Conservation (phyloP, 192 early-diverging fungal species). For the Coemansia sp. region DNA sequence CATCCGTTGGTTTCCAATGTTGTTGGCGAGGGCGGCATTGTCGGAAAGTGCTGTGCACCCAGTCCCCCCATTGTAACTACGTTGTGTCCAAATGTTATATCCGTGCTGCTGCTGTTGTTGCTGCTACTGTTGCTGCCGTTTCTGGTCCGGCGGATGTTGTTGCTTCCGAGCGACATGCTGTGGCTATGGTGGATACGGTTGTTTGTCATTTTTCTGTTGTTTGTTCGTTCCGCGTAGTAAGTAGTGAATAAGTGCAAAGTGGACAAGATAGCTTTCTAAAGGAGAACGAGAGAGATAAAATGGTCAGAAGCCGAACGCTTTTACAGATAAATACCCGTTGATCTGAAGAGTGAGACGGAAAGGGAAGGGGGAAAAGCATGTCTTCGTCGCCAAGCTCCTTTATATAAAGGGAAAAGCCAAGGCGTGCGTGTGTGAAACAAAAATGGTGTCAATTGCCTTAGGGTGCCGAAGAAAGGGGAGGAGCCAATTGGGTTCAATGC, state of each 20-base stretch:
- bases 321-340: too few relatives aligned
- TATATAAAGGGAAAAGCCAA: background rate
- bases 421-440: too few relatives aligned
- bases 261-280: too few relatives aligned
- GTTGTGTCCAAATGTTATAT: background rate
- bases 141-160: background rate
- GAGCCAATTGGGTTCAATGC: too few relatives aligned
- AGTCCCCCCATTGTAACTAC: background rate
- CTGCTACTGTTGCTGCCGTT: constrained; percentile 2
- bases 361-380: background rate
- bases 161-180: constrained; percentile 6
- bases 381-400: background rate
- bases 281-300: too few relatives aligned
- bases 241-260: too few relatives aligned
- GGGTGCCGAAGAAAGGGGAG: too few relatives aligned
- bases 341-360: too few relatives aligned
- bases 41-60: background rate
- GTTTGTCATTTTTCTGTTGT: background rate
- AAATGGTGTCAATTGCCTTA: too few relatives aligned
- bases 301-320: too few relatives aligned
- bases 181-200: constrained; percentile 1
- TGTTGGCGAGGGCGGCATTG: background rate
- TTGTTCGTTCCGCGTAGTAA: too few relatives aligned
- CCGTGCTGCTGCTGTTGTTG: constrained; percentile 1
- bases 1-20: too few relatives aligned